phyloP scores from a whole-genome alignment of 1,284 basidiomycete genomes.

The Marasmius tenuissimus region DNA sequence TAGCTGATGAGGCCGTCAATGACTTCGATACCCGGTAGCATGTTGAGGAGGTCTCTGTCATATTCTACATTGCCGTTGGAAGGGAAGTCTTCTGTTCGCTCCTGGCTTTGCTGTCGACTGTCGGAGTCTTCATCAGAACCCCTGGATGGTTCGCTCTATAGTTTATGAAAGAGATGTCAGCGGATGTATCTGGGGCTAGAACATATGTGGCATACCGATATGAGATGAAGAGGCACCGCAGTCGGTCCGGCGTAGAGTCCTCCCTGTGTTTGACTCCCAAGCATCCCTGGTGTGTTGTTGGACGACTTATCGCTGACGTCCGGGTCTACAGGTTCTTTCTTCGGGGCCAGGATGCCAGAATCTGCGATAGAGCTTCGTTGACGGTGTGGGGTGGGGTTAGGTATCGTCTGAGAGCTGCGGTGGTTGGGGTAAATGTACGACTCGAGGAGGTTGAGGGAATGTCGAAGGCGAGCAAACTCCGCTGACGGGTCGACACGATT shows the following conservation, averaged over 20 bases:
- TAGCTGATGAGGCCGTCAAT: constrained; percentile 71
- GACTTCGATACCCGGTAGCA: constrained; percentile 61
- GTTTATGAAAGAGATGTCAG: constrained; percentile 12
- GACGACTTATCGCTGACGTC: constrained; percentile 46
- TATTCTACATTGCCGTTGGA: constrained; percentile 38
- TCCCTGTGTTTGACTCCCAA: constrained; percentile 60
- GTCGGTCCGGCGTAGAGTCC: constrained; percentile 76
- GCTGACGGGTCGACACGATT: constrained; percentile 66
- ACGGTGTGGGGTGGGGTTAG: constrained; percentile 26
- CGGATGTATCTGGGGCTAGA: not conserved
- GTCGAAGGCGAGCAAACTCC: constrained; percentile 71
- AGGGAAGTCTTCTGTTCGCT: constrained; percentile 21
- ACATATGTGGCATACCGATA: constrained; percentile 43
- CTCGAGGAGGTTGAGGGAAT: constrained; percentile 72
- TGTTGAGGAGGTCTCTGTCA: constrained; percentile 66
- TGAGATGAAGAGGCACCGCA: constrained; percentile 64
- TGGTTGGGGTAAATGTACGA: constrained; percentile 61
- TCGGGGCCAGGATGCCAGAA: constrained; percentile 36
- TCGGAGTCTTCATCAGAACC: constrained; percentile 46
- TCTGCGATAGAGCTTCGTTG: constrained; percentile 35
- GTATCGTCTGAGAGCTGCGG: constrained; percentile 20
- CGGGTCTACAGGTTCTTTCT: constrained; percentile 53
- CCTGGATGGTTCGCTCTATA: constrained; percentile 46
- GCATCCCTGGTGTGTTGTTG: constrained; percentile 55
- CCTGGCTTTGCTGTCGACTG: constrained; percentile 47